Evolutionary conservation across 805 yeast species (phyloP).

Genomic region (Millerozyma acaciae): DNA sequence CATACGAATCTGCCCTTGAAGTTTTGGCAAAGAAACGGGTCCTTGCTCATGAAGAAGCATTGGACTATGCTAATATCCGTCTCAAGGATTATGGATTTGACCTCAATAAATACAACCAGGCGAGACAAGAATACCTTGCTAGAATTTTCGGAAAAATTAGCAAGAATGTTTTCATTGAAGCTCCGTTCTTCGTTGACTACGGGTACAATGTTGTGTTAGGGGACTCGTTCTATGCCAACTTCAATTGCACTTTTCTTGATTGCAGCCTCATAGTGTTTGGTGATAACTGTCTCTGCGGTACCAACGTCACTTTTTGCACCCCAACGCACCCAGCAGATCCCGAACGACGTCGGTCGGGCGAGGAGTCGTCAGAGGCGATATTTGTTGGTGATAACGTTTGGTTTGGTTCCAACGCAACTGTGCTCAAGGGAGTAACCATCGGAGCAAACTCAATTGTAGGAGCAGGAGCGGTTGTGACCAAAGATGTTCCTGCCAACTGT

Average conservation of each 20-base stretch:
- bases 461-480: slow-evolving; percentile 64
- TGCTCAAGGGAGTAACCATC: slow-evolving; percentile 63
- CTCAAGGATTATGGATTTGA: slow-evolving; percentile 28
- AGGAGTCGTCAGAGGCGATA: slow-evolving; percentile 56
- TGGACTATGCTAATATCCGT: slow-evolving; percentile 31
- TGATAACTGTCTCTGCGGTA: slow-evolving; percentile 56
- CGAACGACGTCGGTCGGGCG: slow-evolving; percentile 34
- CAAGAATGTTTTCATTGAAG: slow-evolving; percentile 42
- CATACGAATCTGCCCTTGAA: slow-evolving; percentile 36
- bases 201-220: slow-evolving; percentile 62
- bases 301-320: slow-evolving; percentile 54
- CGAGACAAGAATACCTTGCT: slow-evolving; percentile 33
- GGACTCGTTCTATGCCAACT: slow-evolving; percentile 56
- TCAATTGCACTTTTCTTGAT: slow-evolving; percentile 54
- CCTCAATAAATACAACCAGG: slow-evolving; percentile 24
- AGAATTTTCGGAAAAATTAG: slow-evolving; percentile 49
- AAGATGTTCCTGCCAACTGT: slow-evolving; percentile 49
- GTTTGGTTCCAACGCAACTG: slow-evolving; percentile 55
- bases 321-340: slow-evolving; percentile 65
- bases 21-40: slow-evolving; percentile 25
- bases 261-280: slow-evolving; percentile 60
- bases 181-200: slow-evolving; percentile 62
- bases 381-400: slow-evolving; percentile 63
- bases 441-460: slow-evolving; percentile 63
- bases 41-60: slow-evolving; percentile 30